A percentile compares a stretch with the other conserved stretches of the same genome.
Evolutionary conservation across 768 basidiomycete species (phyloP).

Genomic region (Mycena latifolia): DNA sequence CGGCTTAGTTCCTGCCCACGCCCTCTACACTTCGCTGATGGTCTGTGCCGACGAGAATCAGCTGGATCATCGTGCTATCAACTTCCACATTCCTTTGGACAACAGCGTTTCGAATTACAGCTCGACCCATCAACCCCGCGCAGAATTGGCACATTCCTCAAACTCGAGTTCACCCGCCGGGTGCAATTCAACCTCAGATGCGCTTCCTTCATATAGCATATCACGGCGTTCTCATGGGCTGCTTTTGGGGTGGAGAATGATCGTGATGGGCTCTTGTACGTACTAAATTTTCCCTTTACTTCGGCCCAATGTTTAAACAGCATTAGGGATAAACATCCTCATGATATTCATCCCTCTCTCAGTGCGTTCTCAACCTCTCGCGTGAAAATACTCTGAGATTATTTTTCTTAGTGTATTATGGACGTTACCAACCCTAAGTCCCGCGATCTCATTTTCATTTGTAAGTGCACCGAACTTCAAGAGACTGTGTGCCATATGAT

Average conservation of each 20-base stretch:
- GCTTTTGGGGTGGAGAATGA: constrained; percentile 21
- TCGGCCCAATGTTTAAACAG: neutral
- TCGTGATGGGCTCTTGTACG: constrained; percentile 31
- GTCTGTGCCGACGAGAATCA: too few species aligned
- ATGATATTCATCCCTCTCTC: constrained; percentile 31
- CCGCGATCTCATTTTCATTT: constrained; percentile 23
- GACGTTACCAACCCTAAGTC: constrained; percentile 23
- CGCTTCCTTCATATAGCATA: constrained; percentile 14
- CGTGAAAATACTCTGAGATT: neutral
- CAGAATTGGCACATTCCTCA: neutral
- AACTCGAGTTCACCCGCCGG: neutral
- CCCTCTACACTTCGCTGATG: neutral
- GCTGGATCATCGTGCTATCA: neutral
- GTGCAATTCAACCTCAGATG: neutral
- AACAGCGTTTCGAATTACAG: neutral
- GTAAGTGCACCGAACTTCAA: neutral
- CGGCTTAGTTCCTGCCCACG: too few species aligned
- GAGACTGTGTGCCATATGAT: neutral
- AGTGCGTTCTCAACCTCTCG: neutral
- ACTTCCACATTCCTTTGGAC: neutral
- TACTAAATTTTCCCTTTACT: neutral
- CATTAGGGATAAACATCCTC: constrained; percentile 28
- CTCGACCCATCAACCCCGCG: neutral
- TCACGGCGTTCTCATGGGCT: neutral
- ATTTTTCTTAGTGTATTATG: constrained; percentile 16